Base-by-base conservation (phyloP, 2,329 filamentous ascomycete species). In the Seiridium cupressi region DNA sequence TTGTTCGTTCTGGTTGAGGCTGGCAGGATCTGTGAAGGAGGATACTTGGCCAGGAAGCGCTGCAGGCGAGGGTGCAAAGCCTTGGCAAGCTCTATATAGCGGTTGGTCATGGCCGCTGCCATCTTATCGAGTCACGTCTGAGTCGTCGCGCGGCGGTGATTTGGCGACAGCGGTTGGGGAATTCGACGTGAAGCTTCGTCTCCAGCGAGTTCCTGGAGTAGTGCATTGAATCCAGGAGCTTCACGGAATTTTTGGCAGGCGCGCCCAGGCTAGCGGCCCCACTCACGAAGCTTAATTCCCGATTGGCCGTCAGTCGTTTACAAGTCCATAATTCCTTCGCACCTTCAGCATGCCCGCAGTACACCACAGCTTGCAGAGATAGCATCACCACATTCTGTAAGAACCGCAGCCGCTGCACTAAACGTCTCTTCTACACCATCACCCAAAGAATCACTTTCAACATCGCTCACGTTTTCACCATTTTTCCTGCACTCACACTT, bases 21-120 rank as follows among this genome's bases (percentile, higher is more conserved):
- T 61, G 83, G 75, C 62, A 86, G 77, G 70, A 89, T 83, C 66
- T 84, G 75, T 57, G 79, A 84, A 53, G 94, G 93, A 47, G 95
- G 95, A 75, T 94, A 97, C 65, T 91, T 90, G 60, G 90, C 89
- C 76, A 99, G 90, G 84, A 99, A 97, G 70, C 88, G 87, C 72
- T 90, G 85, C 51, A 99, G 85, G 46, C 89, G 89, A 58, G 85
- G 81, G 7, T 93, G 95, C 46, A 98, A 86, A 65, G 84, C 81
- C 76, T 88, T 86, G 62, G 90, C 90, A 61, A 92, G 81, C 69
- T 81, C 78, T 65, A 86, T 73, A 65, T 80, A 78, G 57, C 66
- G 59, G 63, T 64, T 63, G 62, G 62, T 69, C 34, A 58, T 40
- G 57, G 67, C 65, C 63, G 67, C 66, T 26, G 55, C 61, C 48